A percentile compares a stretch with the other conserved stretches of the same genome.
Evolutionary conservation across 305 asterid species (phyloP).

Genomic region (Fraxinus greggii): DNA sequence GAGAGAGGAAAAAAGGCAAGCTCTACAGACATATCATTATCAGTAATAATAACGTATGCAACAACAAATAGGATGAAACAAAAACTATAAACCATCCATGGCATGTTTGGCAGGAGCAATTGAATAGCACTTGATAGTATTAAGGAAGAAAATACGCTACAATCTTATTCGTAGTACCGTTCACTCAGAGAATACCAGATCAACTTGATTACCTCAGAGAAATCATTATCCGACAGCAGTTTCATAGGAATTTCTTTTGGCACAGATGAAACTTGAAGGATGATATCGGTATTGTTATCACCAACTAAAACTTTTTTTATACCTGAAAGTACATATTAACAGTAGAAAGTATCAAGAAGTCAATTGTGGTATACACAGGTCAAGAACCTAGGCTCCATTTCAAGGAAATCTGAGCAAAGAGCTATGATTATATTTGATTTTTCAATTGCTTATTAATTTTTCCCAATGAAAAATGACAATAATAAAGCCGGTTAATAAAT

Average conservation of each 20-base stretch:
- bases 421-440: not conserved
- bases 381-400: not conserved
- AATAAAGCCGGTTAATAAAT: not conserved
- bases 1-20: not conserved
- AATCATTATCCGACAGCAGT: constrained; percentile 48
- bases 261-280: constrained; percentile 42
- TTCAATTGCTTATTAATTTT: not conserved
- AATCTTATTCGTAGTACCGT: not conserved
- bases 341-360: not conserved
- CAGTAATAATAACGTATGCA: not conserved
- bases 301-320: constrained; percentile 29
- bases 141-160: not conserved
- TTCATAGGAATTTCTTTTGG: constrained; percentile 37
- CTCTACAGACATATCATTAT: not conserved
- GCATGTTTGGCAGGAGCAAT: not conserved
- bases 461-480: not conserved
- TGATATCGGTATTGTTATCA: constrained; percentile 37
- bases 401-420: constrained; percentile 6
- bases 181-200: not conserved
- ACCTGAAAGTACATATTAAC: constrained; percentile 39
- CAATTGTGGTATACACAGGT: not conserved
- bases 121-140: not conserved
- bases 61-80: not conserved
- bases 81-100: not conserved
- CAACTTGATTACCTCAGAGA: constrained; percentile 45